Evolutionary conservation across 2,329 filamentous ascomycete species (phyloP).

Genomic region (Sporothrix euskadiensis): DNA sequence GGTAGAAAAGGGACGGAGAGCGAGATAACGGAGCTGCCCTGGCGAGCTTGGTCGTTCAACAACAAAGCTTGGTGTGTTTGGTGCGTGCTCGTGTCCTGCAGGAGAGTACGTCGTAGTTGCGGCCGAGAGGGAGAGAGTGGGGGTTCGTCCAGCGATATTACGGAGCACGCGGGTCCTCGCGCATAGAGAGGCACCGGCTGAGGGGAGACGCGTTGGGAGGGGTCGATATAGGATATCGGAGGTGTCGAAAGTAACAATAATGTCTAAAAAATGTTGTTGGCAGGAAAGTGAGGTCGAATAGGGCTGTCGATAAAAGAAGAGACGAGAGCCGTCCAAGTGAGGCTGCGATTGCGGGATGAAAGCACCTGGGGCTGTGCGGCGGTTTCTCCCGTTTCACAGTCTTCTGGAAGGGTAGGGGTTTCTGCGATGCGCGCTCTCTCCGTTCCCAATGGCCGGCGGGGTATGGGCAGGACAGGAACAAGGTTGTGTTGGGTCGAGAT

Average conservation of each 20-base stretch:
- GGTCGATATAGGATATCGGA: neutral
- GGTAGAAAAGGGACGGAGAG: neutral
- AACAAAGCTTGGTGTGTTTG: neutral
- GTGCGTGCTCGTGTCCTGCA: neutral
- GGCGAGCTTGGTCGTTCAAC: neutral
- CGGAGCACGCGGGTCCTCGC: neutral
- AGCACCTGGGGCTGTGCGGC: slow-evolving; percentile 19
- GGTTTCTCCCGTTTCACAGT: slow-evolving; percentile 29
- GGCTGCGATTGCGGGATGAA: slow-evolving; percentile 21
- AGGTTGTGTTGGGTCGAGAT: neutral
- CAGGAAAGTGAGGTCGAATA: neutral
- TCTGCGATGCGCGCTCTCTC: neutral
- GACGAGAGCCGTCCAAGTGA: neutral
- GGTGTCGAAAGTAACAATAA: neutral
- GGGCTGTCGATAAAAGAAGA: neutral
- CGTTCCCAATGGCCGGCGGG: slow-evolving; percentile 16
- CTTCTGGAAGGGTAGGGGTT: neutral
- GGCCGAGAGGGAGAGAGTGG: slow-evolving; percentile 3
- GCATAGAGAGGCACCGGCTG: neutral
- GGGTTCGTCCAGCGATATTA: slow-evolving; percentile 11
- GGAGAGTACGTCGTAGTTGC: neutral
- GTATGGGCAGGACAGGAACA: neutral
- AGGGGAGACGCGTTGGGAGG: neutral
- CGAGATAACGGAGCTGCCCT: neutral
- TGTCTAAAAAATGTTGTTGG: neutral